These are phyloP conservation scores for Curvularia hawaiiensis DNA, from an alignment of 2,329 filamentous ascomycete species.

Conservation along the genomic window DNA sequence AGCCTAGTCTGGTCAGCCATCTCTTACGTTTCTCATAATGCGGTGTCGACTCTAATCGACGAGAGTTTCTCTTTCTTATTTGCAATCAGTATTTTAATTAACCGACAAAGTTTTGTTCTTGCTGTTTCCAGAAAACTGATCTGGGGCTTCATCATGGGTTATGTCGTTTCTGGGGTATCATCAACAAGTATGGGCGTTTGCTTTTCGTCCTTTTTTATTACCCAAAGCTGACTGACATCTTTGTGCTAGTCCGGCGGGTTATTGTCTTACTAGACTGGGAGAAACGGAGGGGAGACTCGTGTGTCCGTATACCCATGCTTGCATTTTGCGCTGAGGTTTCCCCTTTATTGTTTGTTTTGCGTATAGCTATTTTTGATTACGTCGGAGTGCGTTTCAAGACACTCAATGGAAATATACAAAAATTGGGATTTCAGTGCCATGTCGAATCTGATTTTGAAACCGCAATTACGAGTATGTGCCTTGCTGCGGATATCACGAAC, in stretches of 20 bases:
- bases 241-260: constrained; percentile 6
- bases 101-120: constrained; percentile 12
- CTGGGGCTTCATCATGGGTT: neutral
- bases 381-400: neutral
- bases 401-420: neutral
- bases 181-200: neutral
- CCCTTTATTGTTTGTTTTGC: constrained; percentile 6
- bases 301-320: constrained; percentile 44
- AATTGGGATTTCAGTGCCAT: neutral
- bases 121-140: neutral
- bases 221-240: neutral
- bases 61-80: constrained; percentile 1
- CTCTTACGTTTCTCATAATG: constrained; percentile 10
- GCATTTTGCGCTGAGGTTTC: constrained; percentile 22
- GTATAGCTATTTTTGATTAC: constrained; percentile 1
- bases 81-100: constrained; percentile 20
- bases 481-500: neutral
- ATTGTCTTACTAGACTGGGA: constrained; percentile 22
- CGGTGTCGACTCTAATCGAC: neutral
- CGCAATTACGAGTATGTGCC: neutral
- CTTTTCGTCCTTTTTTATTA: constrained; percentile 1
- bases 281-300: constrained; percentile 25
- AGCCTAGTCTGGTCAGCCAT: neutral
- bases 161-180: constrained; percentile 1
- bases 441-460: neutral